Evolutionary conservation across 306 rosid species (phyloP).

Genomic region (Hippophae tibetana): DNA sequence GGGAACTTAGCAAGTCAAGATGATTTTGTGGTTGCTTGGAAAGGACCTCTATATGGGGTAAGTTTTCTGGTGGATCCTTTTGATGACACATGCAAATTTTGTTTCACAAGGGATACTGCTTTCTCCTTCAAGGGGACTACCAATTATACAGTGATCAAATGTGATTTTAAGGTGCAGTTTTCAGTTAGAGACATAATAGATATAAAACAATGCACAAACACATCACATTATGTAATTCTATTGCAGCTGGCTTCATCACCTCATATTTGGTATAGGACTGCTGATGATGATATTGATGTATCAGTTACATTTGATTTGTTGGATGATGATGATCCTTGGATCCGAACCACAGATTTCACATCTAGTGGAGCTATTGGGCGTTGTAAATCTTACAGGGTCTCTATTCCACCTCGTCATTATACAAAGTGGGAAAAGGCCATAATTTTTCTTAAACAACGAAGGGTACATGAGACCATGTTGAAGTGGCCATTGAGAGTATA

Average conservation of each 20-base stretch:
- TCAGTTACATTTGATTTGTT: constrained; percentile 48
- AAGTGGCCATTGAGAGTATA: constrained; percentile 28
- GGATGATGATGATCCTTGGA: constrained; percentile 96
- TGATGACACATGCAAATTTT: constrained; percentile 57
- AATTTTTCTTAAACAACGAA: constrained; percentile 34
- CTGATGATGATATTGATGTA: constrained; percentile 65
- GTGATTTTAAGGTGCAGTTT: constrained; percentile 74
- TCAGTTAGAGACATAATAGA: constrained; percentile 56
- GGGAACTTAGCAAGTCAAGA: constrained; percentile 47
- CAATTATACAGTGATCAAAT: constrained; percentile 41
- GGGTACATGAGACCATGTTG: constrained; percentile 33
- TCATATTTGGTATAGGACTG: constrained; percentile 64
- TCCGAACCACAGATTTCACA: constrained; percentile 84
- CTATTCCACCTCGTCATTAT: constrained; percentile 68
- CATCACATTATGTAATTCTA: constrained; percentile 37
- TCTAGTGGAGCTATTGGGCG: constrained; percentile 78
- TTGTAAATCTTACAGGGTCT: constrained; percentile 53
- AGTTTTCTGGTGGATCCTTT: constrained; percentile 76
- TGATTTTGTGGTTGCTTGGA: constrained; percentile 57
- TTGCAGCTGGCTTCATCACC: constrained; percentile 65
- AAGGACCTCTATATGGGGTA: constrained; percentile 48
- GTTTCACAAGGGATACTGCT: constrained; percentile 54
- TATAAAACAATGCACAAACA: constrained; percentile 37
- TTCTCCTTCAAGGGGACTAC: constrained; percentile 40
- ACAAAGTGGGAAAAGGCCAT: constrained; percentile 48